Base-by-base conservation (phyloP, 2,329 filamentous ascomycete genomes). In the Colletotrichum eremochloae region DNA sequence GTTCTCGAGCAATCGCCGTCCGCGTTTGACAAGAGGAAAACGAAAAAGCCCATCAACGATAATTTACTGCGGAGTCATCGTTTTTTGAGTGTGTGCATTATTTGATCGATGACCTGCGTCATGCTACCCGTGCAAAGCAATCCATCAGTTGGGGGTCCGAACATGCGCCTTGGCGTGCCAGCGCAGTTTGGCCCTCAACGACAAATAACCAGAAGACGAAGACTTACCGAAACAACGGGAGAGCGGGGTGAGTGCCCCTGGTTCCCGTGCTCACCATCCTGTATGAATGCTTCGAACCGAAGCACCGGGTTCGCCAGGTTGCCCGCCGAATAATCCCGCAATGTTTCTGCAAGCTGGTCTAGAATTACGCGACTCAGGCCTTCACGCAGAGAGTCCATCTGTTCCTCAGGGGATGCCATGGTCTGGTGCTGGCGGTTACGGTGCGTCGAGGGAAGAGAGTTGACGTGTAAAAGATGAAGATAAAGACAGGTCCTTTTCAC, bases 211-310 rank as follows among this genome's bases (percentile, higher is more conserved):
- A 60, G 33, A 55, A 55, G 15, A 48, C 53, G 60, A 60, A 61
- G 20, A 64, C 73, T 73, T 65, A 74, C 73, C 53, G 73, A 73
- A 20, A 74, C 73, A 36, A 74, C 70, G 29, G 73, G 71, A 56
- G 69, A 72, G 60, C 69, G 69, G 66, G 69, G 69, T 64, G 66
- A 61, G 63, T 67, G 64, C 53, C 68, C 68, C 68, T 61, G 72
- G 31, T 56, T 44, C 46, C 62, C 63, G 14, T 68, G 66, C 50
- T 73, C 66, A 44, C 73, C 73, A 36, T 74, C 73, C 55, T 74
- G 73, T 36, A 74, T 73, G 42, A 74, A 74, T 20, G 73, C 73
- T 52, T 74, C 73, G 33, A 74, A 73, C 46, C 73, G 71, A 20
- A 74, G 63, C 29, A 74, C 73, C 5, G 73, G 73, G 56, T 74